Conservation (phyloP, 805 yeast species). For the Maudiozyma serrabonitensis region DNA sequence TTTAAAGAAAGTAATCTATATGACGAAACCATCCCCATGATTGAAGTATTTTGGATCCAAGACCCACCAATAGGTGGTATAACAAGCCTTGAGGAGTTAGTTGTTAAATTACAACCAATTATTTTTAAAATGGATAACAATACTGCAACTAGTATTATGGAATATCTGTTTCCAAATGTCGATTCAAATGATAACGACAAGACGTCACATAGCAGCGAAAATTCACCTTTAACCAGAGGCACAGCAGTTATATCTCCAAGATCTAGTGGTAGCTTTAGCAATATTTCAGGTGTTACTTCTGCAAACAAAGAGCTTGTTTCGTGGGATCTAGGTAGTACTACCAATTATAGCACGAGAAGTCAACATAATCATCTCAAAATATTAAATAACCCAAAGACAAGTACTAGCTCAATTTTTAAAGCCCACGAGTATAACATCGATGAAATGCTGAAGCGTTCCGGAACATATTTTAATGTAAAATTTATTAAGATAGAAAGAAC, state of each 20-base stretch:
- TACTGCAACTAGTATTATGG: constrained; percentile 41
- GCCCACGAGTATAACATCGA: constrained; percentile 32
- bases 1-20: constrained; percentile 17
- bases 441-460: constrained; percentile 66
- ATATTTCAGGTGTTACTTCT: background rate
- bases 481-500: constrained; percentile 40
- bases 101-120: constrained; percentile 43
- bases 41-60: constrained; percentile 43
- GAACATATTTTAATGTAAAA: constrained; percentile 54
- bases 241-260: background rate
- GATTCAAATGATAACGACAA: constrained; percentile 2
- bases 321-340: constrained; percentile 12
- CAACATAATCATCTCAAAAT: background rate
- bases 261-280: constrained; percentile 2
- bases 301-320: constrained; percentile 9
- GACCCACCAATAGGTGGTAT: constrained; percentile 59
- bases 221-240: background rate
- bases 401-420: constrained; percentile 8
- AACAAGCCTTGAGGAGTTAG: constrained; percentile 40
- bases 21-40: constrained; percentile 29
- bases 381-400: background rate
- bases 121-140: constrained; percentile 47
- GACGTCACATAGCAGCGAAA: no score
- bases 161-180: constrained; percentile 38
- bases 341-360: constrained; percentile 1